phyloP scores from a whole-genome alignment of 2,329 filamentous ascomycete species.

The Pyrenochaeta sp. region DNA sequence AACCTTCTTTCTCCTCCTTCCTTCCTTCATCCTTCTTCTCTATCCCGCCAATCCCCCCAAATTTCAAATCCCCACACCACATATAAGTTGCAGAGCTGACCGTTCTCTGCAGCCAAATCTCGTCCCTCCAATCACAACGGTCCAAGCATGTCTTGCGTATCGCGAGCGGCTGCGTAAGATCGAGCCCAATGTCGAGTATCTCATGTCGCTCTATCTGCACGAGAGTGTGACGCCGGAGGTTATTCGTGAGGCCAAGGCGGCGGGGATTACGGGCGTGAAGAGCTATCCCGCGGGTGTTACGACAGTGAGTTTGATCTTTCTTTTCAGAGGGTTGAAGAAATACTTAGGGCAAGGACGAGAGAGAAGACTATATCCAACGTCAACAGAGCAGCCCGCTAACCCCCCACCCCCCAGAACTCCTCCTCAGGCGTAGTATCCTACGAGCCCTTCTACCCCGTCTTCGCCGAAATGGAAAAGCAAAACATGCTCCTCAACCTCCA shows the following conservation, averaged over 20 bases:
- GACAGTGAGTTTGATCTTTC: slow-evolving; percentile 27
- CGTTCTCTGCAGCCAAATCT: slow-evolving; percentile 54
- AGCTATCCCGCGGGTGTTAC: slow-evolving; percentile 65
- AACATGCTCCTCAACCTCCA: slow-evolving; percentile 91
- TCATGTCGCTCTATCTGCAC: slow-evolving; percentile 61
- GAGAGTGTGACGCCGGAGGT: slow-evolving; percentile 57
- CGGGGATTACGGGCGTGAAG: slow-evolving; percentile 77
- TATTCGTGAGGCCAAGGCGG: slow-evolving; percentile 75
- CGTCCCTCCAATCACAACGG: slow-evolving; percentile 59
- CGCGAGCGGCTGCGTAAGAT: slow-evolving; percentile 52
- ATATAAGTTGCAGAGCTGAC: slow-evolving; percentile 5
- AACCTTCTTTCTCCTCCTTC: no score
- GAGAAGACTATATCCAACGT: no score
- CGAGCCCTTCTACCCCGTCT: slow-evolving; percentile 77
- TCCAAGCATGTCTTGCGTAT: slow-evolving; percentile 57
- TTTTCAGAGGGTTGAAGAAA: not conserved
- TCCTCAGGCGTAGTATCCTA: slow-evolving; percentile 73
- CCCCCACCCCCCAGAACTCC: slow-evolving; percentile 55
- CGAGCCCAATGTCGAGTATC: slow-evolving; percentile 58
- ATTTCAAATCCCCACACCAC: no score
- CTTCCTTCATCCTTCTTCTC: not conserved
- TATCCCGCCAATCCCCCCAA: no score
- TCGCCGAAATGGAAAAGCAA: slow-evolving; percentile 86
- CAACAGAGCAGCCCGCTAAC: no score
- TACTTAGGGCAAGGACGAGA: no score